Evolutionary conservation across 305 asterid species (phyloP), one percentile per base, ranked within the genome.

Genomic region (Coffea humblotiana): DNA sequence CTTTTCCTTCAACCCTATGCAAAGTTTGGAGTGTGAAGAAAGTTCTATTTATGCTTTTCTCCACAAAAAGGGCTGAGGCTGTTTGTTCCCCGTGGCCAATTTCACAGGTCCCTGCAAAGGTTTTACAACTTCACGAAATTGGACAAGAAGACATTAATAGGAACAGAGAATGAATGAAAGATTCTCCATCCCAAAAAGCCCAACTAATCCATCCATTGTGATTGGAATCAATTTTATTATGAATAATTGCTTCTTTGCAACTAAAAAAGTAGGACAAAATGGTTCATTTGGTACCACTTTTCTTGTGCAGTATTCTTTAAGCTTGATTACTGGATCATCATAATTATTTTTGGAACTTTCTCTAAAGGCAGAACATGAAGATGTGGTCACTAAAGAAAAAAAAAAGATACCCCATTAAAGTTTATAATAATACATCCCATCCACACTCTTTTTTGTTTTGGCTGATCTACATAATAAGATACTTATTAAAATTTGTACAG

Each of bases 21-120:
- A 45, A 66, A 49, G 3, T 60, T 81, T 25, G 73, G 79, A 71
- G 19, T 56, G 61, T 76, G 52, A 40, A 83, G 86, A 84, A 74
- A 68, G 80, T 83, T 80, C 77, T 40, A 56, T 77, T 66, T 69
- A 58, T 47, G 18, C 47, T 66, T 73, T 32, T 15, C 11, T 65
- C 37, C 25, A 18, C 70, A 77, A 72, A 79, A 43, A 35, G 40
- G 32, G 32, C 32, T 0, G 48, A 37, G 74, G 72, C 11, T 48
- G 63, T 69, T 58, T 47, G 18, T 58, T 77, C 70, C 29, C 69
- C 82, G 67, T 56, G 27, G 45, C 76, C 61, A 71, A 67, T 27
- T 60, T 8, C 45, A 35, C 72, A 35, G 72, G 49, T 37, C 69
- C 2, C 47, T 40, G 71, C 72, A 76, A 40, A 43, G 56, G 29